Conservation (phyloP, 352 stramenopile genomes). For the Pythium chondricola region DNA sequence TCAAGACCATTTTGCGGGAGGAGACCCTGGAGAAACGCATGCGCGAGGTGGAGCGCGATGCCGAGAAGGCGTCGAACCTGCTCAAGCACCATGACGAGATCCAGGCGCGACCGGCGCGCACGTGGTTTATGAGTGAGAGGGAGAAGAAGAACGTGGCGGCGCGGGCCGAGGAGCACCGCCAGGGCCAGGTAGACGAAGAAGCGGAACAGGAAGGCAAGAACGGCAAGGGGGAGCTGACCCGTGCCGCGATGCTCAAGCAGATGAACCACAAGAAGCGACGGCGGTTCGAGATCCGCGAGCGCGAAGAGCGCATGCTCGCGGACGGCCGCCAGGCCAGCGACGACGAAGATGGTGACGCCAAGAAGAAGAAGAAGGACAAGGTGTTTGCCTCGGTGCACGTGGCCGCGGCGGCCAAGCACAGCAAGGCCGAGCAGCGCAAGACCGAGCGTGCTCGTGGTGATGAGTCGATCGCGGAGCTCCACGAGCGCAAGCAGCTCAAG, state of each 20-base stretch:
- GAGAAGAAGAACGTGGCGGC: constrained; percentile 84
- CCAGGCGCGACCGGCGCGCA: constrained; percentile 70
- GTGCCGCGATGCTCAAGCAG: constrained; percentile 72
- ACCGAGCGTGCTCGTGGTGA: constrained; percentile 51
- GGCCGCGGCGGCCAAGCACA: constrained; percentile 66
- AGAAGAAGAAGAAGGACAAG: constrained; percentile 40
- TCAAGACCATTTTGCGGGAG: constrained; percentile 81
- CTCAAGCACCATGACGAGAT: constrained; percentile 91
- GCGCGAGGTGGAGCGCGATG: constrained; percentile 86
- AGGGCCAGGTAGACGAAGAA: constrained; percentile 29
- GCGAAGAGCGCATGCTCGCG: constrained; percentile 73
- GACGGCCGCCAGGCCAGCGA: constrained; percentile 33
- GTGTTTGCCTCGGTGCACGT: constrained; percentile 82
- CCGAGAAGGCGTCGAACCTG: constrained; percentile 85
- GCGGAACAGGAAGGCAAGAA: constrained; percentile 28
- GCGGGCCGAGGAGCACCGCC: constrained; percentile 60
- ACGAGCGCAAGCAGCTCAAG: constrained; percentile 75
- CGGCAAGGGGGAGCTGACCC: constrained; percentile 30
- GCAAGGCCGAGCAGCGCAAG: constrained; percentile 67
- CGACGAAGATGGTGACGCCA: constrained; percentile 21
- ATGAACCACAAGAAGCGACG: constrained; percentile 87
- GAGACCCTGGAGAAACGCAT: constrained; percentile 89
- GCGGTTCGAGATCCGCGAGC: constrained; percentile 77
- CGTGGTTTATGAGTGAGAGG: constrained; percentile 90
- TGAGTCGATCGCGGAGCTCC: constrained; percentile 74